Conservation (phyloP, 495 filamentous ascomycete species). For the Xylaria cubensis region DNA sequence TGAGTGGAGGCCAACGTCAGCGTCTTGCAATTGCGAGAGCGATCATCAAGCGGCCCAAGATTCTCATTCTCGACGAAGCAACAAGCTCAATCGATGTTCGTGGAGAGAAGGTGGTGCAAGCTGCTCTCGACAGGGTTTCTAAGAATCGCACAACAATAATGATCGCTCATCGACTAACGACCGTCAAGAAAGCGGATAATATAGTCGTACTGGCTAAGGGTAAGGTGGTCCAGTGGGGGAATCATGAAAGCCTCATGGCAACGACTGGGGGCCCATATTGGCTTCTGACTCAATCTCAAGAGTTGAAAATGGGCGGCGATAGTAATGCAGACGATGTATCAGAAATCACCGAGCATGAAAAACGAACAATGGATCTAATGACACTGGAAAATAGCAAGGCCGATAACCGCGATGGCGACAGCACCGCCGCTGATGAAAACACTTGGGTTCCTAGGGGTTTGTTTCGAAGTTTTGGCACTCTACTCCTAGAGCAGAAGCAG, state of each 20-base stretch:
- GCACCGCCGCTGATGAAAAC: slow-evolving; percentile 29
- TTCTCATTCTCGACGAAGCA: slow-evolving; percentile 85
- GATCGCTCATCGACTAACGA: slow-evolving; percentile 67
- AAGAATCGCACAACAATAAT: slow-evolving; percentile 64
- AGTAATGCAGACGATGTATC: slow-evolving; percentile 25
- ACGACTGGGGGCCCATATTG: slow-evolving; percentile 63
- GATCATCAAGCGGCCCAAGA: slow-evolving; percentile 77
- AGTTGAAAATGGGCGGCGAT: slow-evolving; percentile 43
- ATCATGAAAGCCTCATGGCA: slow-evolving; percentile 68
- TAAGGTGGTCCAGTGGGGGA: slow-evolving; percentile 70
- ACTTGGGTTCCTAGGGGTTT: slow-evolving; percentile 45
- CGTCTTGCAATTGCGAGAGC: slow-evolving; percentile 72
- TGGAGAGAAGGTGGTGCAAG: slow-evolving; percentile 64
- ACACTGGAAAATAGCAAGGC: slow-evolving; percentile 36
- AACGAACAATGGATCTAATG: slow-evolving; percentile 50
- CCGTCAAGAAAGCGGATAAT: slow-evolving; percentile 69
- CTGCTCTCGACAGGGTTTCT: slow-evolving; percentile 60
- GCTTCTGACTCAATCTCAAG: slow-evolving; percentile 59
- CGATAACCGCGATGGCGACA: slow-evolving; percentile 33
- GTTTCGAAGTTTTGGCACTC: slow-evolving; percentile 49
- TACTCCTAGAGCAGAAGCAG: slow-evolving; percentile 56
- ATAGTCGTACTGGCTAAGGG: slow-evolving; percentile 65
- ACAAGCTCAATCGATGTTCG: slow-evolving; percentile 68
- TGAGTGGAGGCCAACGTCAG: slow-evolving; percentile 71
- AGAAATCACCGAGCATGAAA: slow-evolving; percentile 44